A percentile compares a stretch with the other conserved stretches of the same genome.
These are phyloP conservation scores for Pascua sp. DNA, from an alignment of 1,284 basidiomycete genomes.

Conservation along the genomic window DNA sequence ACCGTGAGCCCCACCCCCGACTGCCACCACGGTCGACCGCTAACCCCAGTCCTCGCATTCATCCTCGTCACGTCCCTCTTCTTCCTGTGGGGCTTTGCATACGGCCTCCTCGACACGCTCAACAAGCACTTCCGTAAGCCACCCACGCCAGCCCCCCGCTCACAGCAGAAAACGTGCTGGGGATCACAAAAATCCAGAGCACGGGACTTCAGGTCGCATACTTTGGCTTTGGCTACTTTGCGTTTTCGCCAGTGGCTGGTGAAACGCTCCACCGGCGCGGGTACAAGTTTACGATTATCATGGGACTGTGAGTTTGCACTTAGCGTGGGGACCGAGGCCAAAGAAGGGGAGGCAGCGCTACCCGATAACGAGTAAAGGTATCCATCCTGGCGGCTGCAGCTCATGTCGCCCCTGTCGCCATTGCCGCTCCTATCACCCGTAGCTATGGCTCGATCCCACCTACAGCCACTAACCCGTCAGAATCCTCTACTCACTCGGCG, in stretches of 20 bases:
- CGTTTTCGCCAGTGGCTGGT: slow-evolving; percentile 47
- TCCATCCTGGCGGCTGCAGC: too few relatives aligned
- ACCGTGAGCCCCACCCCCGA: too few relatives aligned
- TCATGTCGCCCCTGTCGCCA: too few relatives aligned
- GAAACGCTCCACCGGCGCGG: slow-evolving; percentile 47
- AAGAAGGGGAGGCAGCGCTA: too few relatives aligned
- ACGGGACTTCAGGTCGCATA: slow-evolving; percentile 81
- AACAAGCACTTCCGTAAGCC: slow-evolving; percentile 66
- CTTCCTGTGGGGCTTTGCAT: slow-evolving; percentile 64
- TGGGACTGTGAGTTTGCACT: slow-evolving; percentile 54
- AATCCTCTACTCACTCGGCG: slow-evolving; percentile 65
- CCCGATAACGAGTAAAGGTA: too few relatives aligned
- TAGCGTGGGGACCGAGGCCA: too few relatives aligned
- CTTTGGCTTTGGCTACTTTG: slow-evolving; percentile 64
- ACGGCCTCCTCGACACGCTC: slow-evolving; percentile 74
- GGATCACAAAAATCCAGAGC: slow-evolving; percentile 72
- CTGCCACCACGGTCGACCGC: neutral
- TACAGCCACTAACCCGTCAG: too few relatives aligned
- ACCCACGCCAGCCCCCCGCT: slow-evolving; percentile 43
- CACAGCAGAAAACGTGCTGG: slow-evolving; percentile 52
- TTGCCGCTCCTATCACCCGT: too few relatives aligned
- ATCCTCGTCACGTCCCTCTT: slow-evolving; percentile 68
- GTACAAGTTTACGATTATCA: slow-evolving; percentile 55
- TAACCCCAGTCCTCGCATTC: neutral
- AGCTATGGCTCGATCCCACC: too few relatives aligned